Evolutionary conservation across 2,329 filamentous ascomycete genomes (phyloP).

Genomic region (Bimuria novae-zelandiae): DNA sequence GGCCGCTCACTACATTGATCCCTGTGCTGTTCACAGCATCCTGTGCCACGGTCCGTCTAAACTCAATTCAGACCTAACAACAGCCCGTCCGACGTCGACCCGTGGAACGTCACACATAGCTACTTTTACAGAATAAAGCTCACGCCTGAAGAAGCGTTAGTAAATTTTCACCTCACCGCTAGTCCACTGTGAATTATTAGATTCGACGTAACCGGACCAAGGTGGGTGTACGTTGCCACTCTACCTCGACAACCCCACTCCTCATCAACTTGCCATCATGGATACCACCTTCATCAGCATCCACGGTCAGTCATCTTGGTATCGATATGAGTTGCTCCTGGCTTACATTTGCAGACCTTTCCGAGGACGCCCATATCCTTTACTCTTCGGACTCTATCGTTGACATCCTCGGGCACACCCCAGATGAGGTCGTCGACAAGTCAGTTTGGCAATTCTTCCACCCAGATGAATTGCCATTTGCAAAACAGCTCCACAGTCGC

Average conservation of each 20-base stretch:
- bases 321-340: constrained; percentile 3
- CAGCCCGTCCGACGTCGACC: constrained; percentile 13
- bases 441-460: constrained; percentile 89
- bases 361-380: constrained; percentile 75
- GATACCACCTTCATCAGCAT: constrained; percentile 92
- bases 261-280: constrained; percentile 41
- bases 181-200: constrained; percentile 44
- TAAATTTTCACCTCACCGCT: constrained; percentile 24
- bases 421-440: constrained; percentile 73
- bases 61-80: constrained; percentile 3
- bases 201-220: constrained; percentile 38
- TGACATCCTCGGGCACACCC: constrained; percentile 80
- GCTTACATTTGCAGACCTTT: constrained; percentile 62
- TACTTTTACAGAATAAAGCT: constrained; percentile 23
- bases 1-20: neutral
- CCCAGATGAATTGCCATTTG: constrained; percentile 76
- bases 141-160: constrained; percentile 11
- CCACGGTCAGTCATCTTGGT: constrained; percentile 65
- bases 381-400: constrained; percentile 83
- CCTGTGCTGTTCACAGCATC: neutral
- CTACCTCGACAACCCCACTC: neutral
- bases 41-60: neutral
- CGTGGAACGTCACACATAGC: constrained; percentile 29
- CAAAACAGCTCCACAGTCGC: constrained; percentile 71
- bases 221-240: constrained; percentile 25